Conservation (phyloP, 1,139 yeast species). For the Candida sanyaensis region DNA sequence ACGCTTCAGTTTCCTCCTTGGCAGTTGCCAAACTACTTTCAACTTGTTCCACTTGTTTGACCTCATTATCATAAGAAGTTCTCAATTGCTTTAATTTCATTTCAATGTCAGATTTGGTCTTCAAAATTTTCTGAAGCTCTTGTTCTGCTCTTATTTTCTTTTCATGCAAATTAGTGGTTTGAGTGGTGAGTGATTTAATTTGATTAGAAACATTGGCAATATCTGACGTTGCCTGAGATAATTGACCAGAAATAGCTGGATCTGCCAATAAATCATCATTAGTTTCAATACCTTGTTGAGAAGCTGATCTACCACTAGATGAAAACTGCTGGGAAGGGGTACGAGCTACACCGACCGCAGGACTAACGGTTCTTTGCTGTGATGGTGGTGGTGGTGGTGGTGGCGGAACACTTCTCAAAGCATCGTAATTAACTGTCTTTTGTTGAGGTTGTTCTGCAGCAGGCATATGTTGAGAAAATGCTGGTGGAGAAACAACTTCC, state of each 20-base stretch:
- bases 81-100: conserved; percentile 65
- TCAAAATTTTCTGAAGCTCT: conserved; percentile 67
- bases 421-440: conserved; percentile 44
- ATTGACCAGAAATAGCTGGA: conserved; percentile 60
- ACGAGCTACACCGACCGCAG: conserved; percentile 14
- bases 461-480: conserved; percentile 8
- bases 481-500: conserved; percentile 9
- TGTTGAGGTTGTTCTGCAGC: conserved; percentile 10
- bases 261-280: conserved; percentile 56
- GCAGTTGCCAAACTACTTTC: conserved; percentile 61
- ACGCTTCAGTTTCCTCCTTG: conserved; percentile 67
- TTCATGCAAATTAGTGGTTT: conserved; percentile 69
- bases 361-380: conserved; percentile 23
- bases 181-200: conserved; percentile 73
- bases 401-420: conserved; percentile 50
- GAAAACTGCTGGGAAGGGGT: conserved; percentile 15
- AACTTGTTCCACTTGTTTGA: conserved; percentile 69
- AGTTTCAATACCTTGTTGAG: conserved; percentile 10
- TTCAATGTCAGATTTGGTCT: conserved; percentile 71
- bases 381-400: conserved; percentile 57
- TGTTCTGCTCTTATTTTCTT: conserved; percentile 75
- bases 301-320: conserved; percentile 5
- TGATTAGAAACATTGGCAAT: conserved; percentile 87
- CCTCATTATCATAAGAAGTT: conserved; percentile 76
- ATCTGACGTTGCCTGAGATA: conserved; percentile 80